A percentile compares a stretch with the other conserved stretches of the same genome.
Conservation (phyloP, 345 rosid genomes). For the Sonneratia caseolaris region DNA sequence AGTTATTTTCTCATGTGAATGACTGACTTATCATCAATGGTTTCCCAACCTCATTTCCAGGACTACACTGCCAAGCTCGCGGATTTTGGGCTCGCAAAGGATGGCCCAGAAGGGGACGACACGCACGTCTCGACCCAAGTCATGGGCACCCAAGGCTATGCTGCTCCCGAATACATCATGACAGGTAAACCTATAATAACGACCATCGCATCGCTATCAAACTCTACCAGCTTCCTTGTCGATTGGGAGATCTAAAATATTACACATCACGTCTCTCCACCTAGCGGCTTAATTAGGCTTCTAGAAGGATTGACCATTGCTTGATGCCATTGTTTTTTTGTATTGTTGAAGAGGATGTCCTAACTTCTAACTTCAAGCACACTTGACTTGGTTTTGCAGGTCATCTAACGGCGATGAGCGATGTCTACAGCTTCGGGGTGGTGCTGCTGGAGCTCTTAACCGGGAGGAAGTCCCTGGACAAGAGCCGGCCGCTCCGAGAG, state of each 20-base stretch:
- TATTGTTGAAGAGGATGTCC: no score
- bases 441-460: conserved; percentile 57
- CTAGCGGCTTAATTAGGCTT: background rate
- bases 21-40: conserved; percentile 1
- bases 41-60: conserved; percentile 19
- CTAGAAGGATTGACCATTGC: background rate
- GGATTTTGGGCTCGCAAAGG: conserved; percentile 85
- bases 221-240: no score
- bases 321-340: background rate
- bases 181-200: conserved; percentile 35
- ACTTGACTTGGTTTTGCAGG: conserved; percentile 22
- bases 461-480: conserved; percentile 56
- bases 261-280: no score
- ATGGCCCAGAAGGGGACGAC: conserved; percentile 87
- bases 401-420: conserved; percentile 64
- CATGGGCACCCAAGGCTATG: conserved; percentile 94
- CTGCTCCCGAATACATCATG: conserved; percentile 93
- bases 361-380: background rate
- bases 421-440: conserved; percentile 65
- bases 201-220: no score
- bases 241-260: no score
- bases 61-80: conserved; percentile 76
- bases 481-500: conserved; percentile 43
- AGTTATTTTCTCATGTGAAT: no score
- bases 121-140: conserved; percentile 87